Conservation (phyloP, 306 rosid species). For the Trifolium subterraneum region DNA sequence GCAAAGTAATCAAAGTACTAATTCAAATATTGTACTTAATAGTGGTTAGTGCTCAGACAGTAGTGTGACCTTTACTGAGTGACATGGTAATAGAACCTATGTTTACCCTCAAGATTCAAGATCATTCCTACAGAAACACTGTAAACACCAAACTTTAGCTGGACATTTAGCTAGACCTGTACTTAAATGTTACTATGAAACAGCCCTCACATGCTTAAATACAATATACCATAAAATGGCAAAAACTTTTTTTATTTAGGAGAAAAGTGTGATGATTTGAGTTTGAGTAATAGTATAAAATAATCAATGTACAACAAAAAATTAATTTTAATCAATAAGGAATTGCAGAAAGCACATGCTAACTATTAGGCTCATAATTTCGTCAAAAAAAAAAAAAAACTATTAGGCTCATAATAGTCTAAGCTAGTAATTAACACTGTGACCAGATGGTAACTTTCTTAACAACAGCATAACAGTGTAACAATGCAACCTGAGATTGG, state of each 20-base stretch:
- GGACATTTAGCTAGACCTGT: too few relatives aligned
- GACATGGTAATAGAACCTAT: conserved; percentile 38
- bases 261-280: conserved; percentile 24
- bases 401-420: not conserved
- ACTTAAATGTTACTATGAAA: too few relatives aligned
- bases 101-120: conserved; percentile 43
- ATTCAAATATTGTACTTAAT: conserved; percentile 39
- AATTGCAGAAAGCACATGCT: conserved; percentile 41
- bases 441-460: conserved; percentile 24
- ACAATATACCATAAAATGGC: conserved; percentile 14
- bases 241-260: not conserved
- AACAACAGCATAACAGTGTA: not conserved
- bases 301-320: conserved; percentile 10
- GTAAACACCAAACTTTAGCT: conserved; percentile 38
- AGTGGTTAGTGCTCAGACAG: conserved; percentile 42
- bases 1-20: conserved; percentile 33
- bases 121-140: conserved; percentile 40
- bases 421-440: conserved; percentile 9
- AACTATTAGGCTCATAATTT: conserved; percentile 17
- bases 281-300: conserved; percentile 18
- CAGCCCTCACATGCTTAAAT: conserved; percentile 45
- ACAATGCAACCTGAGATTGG: conserved; percentile 12
- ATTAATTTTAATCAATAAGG: conserved; percentile 32
- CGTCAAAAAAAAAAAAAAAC: too few relatives aligned
- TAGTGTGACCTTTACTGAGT: conserved; percentile 41